phyloP scores from a whole-genome alignment of 192 early-diverging fungal species.

The Pilaira anomala region DNA sequence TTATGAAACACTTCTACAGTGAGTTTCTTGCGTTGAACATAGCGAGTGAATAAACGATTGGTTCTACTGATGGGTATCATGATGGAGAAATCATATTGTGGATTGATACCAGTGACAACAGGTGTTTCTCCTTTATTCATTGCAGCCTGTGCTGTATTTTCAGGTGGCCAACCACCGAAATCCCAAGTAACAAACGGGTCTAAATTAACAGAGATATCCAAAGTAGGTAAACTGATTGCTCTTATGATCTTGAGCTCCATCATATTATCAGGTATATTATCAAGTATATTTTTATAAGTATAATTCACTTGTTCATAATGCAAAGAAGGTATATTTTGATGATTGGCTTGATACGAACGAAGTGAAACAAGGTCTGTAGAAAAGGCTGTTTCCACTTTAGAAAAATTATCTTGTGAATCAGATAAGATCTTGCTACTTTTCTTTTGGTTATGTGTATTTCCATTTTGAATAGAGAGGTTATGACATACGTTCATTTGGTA shows the following conservation, averaged over 20 bases:
- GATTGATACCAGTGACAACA: conserved; percentile 40
- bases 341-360: conserved; percentile 34
- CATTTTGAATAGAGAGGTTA: conserved; percentile 29
- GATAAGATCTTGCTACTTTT: not conserved
- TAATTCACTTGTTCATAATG: conserved; percentile 59
- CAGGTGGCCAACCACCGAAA: conserved; percentile 67
- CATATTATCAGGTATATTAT: conserved; percentile 63
- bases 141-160: conserved; percentile 44
- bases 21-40: conserved; percentile 65
- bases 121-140: conserved; percentile 66
- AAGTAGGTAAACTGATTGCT: conserved; percentile 52
- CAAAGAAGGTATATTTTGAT: conserved; percentile 40
- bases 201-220: conserved; percentile 55
- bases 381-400: conserved; percentile 58
- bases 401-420: conserved; percentile 37
- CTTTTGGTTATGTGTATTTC: conserved; percentile 7
- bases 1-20: conserved; percentile 69
- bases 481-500: conserved; percentile 37
- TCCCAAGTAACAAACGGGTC: conserved; percentile 70
- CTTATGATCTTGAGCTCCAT: conserved; percentile 59
- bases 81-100: conserved; percentile 57
- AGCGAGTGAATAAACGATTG: conserved; percentile 55
- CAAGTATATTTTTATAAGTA: conserved; percentile 40
- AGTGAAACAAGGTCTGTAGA: conserved; percentile 53
- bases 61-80: conserved; percentile 58